These are phyloP conservation scores for Bruguiera hainesii DNA, from an alignment of 441 rosid species.

Conservation along the genomic window DNA sequence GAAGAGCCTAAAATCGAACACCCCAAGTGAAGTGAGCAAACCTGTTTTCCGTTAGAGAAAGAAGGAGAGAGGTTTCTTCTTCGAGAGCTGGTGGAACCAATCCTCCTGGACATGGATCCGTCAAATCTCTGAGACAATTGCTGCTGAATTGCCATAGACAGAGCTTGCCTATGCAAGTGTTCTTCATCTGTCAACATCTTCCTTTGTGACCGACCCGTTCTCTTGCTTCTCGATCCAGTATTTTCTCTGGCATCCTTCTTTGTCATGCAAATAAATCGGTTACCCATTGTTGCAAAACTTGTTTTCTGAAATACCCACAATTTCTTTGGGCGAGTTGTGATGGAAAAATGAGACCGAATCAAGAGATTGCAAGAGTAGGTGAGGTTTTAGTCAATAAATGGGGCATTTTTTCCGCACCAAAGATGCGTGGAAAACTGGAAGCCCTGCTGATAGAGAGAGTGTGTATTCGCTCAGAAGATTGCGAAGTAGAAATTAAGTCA, in stretches of 20 bases:
- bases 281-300: constrained; percentile 43
- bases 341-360: background rate
- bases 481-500: too few species aligned
- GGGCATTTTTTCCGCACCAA: background rate
- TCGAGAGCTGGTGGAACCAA: constrained; percentile 81
- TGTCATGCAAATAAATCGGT: constrained; percentile 46
- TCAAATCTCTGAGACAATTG: constrained; percentile 90
- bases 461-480: too few species aligned
- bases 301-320: constrained; percentile 8
- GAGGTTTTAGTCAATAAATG: background rate
- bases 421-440: too few species aligned
- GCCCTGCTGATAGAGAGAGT: too few species aligned
- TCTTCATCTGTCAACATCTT: constrained; percentile 63
- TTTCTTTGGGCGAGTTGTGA: background rate
- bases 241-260: constrained; percentile 45
- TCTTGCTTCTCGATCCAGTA: constrained; percentile 56
- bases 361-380: background rate
- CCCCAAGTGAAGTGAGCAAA: constrained; percentile 5
- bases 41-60: constrained; percentile 72
- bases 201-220: constrained; percentile 69
- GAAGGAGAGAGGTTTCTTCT: constrained; percentile 62
- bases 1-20: background rate
- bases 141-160: constrained; percentile 75
- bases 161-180: constrained; percentile 61
- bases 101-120: constrained; percentile 97